Percentiles rank a stretch among this genome's conserved stretches.
phyloP scores from a whole-genome alignment of 1,139 yeast genomes.

The Yueomyces sp. region DNA sequence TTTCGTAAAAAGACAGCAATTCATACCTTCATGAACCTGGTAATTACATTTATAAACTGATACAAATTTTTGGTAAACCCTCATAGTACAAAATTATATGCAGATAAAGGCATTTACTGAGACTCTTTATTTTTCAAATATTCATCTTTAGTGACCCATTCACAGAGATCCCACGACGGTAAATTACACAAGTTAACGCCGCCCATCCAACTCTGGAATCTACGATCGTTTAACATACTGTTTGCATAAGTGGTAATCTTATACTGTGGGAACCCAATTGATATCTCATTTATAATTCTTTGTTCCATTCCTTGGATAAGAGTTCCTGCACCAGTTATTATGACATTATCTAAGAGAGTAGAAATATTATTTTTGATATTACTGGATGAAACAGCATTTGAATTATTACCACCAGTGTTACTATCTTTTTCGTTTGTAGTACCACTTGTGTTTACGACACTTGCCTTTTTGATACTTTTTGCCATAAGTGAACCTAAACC shows the following conservation, averaged over 20 bases:
- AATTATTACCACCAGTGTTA: neutral
- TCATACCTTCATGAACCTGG: too few species aligned
- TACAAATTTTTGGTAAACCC: too few species aligned
- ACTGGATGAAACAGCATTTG: neutral
- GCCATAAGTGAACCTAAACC: conserved; percentile 19
- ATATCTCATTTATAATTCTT: conserved; percentile 43
- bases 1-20: too few species aligned
- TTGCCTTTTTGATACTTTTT: conserved; percentile 16
- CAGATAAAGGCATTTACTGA: too few species aligned
- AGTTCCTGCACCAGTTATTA: conserved; percentile 57
- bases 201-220: conserved; percentile 20
- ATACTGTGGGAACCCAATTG: conserved; percentile 22
- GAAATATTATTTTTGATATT: conserved; percentile 4
- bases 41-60: too few species aligned
- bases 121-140: neutral
- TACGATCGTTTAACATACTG: conserved; percentile 18
- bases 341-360: conserved; percentile 39
- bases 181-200: conserved; percentile 3
- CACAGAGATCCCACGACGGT: neutral
- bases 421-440: conserved; percentile 8
- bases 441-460: conserved; percentile 11
- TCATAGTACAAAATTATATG: too few species aligned
- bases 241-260: conserved; percentile 22
- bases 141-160: neutral
- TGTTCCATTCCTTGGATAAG: conserved; percentile 48